phyloP scores from a whole-genome alignment of 2,329 filamentous ascomycete species.

The Aureobasidium melanogenum region DNA sequence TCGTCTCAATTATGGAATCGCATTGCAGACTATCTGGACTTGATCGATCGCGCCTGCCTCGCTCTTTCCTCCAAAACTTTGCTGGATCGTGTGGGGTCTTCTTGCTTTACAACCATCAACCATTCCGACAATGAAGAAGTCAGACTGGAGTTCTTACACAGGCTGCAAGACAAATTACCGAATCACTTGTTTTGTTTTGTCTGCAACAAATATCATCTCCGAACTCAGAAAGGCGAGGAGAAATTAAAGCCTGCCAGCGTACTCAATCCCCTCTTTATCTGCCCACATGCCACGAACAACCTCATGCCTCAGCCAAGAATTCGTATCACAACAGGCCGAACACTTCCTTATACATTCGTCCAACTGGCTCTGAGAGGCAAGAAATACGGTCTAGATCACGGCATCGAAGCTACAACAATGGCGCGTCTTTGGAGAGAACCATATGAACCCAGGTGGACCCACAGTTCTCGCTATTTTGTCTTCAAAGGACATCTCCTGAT shows the following conservation, averaged over 20 bases:
- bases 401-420: constrained; percentile 39
- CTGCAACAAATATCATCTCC: constrained; percentile 47
- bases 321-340: constrained; percentile 46
- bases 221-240: constrained; percentile 45
- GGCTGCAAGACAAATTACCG: constrained; percentile 44
- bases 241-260: constrained; percentile 44
- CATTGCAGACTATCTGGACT: constrained; percentile 34
- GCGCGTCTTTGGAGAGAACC: constrained; percentile 46
- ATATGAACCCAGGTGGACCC: constrained; percentile 40
- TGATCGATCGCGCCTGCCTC: constrained; percentile 41
- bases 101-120: constrained; percentile 32
- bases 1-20: constrained; percentile 37
- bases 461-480: constrained; percentile 47
- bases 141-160: constrained; percentile 42
- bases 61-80: constrained; percentile 42
- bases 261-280: constrained; percentile 48
- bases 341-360: constrained; percentile 49
- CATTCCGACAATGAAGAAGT: constrained; percentile 36
- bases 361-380: constrained; percentile 47
- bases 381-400: constrained; percentile 39
- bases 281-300: constrained; percentile 44
- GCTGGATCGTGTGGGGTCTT: constrained; percentile 32
- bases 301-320: constrained; percentile 38
- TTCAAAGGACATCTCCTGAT: constrained; percentile 46
- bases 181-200: constrained; percentile 51